Base-by-base conservation (phyloP, 1,139 yeast genomes). In the Williopsis jadinii region DNA sequence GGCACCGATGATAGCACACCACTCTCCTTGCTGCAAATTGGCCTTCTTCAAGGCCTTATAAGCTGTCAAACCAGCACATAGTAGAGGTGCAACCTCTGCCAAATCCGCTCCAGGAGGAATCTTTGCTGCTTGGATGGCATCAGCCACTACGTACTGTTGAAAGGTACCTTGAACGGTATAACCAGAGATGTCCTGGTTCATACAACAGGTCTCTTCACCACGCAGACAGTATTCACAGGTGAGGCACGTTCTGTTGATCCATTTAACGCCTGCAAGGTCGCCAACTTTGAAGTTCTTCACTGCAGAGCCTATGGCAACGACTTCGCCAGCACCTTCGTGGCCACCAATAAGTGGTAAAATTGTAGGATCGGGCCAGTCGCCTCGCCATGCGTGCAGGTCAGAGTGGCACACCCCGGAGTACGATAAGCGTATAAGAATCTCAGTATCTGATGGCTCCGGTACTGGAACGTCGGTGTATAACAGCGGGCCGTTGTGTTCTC, bases 21-120 rank as follows among this genome's bases (percentile, higher is more conserved):
- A 78, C 58, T 78, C 75, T 45, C 84, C 84, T 35, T 81, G 72
- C 40, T 56, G 42, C 43, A 71, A 58, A 46, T 68, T 67, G 32
- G 83, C 80, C 38, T 80, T 76, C 66, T 77, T 78, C 56, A 78
- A 65, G 8, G 84, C 84, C 62, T 77, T 77, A 70, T 77, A 78
- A 35, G 77, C 83, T 31, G 84, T 78, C 54, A 78, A 70, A 61
- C 84, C 84, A n/a, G 84, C 84, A 70, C 84, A 78, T 53, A 78
- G 68, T 47, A 78, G 71, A 50, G 84, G 84, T 28, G 84, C 73
- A 44, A 72, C 73, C 43, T 64, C 54, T 36, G 80, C 79, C 54
- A 77, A 68, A 52, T 77, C 81, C 38, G 77, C 62, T 38, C 76
- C 77, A 47, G 64, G 52, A 15, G 83, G 81, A 52, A 78, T 73